phyloP scores from a whole-genome alignment of 495 filamentous ascomycete genomes.

The Xylaria telfairii region DNA sequence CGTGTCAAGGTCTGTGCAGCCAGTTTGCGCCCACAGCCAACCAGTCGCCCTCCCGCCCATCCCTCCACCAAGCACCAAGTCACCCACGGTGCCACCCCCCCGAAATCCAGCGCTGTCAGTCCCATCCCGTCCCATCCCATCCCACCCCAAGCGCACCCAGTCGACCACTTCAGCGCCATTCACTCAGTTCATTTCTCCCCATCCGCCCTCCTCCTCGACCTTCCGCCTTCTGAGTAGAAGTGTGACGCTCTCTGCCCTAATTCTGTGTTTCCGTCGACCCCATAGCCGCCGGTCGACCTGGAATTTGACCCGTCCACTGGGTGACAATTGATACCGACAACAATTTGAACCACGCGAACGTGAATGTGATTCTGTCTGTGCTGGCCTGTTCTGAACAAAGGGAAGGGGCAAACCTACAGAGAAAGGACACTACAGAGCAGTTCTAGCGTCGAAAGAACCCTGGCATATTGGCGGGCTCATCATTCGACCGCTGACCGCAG shows the following conservation, averaged over 20 bases:
- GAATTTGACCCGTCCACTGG: conserved; percentile 1
- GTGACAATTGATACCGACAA: conserved; percentile 19
- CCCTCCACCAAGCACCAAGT: conserved; percentile 19
- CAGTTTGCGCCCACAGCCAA: conserved; percentile 12
- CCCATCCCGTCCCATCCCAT: conserved; percentile 22
- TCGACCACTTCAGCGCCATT: conserved; percentile 5
- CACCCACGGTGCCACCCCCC: conserved; percentile 7
- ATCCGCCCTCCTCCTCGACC: conserved; percentile 10
- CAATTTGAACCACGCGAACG: conserved; percentile 1
- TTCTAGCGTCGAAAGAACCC: conserved; percentile 11
- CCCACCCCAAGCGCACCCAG: conserved; percentile 14
- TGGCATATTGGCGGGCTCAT: conserved; percentile 5
- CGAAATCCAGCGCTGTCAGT: conserved; percentile 14
- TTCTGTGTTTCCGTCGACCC: background rate
- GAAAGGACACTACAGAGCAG: conserved; percentile 19
- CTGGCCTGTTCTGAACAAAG: conserved; percentile 23
- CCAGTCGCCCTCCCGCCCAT: conserved; percentile 23
- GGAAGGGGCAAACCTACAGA: conserved; percentile 23
- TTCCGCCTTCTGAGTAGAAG: conserved; percentile 12
- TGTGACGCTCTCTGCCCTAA: conserved; percentile 9
- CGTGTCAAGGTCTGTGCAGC: conserved; percentile 18
- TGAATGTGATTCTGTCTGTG: conserved; percentile 21
- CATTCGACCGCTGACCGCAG: conserved; percentile 18
- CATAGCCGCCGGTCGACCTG: conserved; percentile 4
- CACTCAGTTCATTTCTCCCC: conserved; percentile 16